Evolutionary conservation across 2,329 filamentous ascomycete species (phyloP).

Genomic region (Xenoacremonium recifei): DNA sequence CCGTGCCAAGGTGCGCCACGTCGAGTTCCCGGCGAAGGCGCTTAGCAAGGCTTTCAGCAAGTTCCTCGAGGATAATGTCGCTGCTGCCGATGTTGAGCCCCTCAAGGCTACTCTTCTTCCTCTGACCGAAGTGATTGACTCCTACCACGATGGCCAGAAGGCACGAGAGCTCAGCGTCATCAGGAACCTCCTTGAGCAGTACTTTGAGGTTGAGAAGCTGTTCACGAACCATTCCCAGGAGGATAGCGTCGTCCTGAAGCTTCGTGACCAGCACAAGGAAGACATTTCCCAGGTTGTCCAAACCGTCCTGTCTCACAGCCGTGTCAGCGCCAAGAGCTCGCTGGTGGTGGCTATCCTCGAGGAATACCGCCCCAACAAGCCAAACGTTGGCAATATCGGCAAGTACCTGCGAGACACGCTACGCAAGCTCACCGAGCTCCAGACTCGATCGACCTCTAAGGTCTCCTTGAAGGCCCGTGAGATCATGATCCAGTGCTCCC

Average conservation of each 20-base stretch:
- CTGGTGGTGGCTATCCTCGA: constrained; percentile 88
- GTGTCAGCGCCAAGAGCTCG: constrained; percentile 90
- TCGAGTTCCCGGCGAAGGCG: constrained; percentile 90
- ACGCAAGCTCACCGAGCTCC: constrained; percentile 81
- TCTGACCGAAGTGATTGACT: constrained; percentile 72
- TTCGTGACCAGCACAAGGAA: constrained; percentile 96
- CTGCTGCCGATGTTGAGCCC: constrained; percentile 67
- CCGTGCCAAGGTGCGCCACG: constrained; percentile 70
- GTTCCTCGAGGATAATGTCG: constrained; percentile 85
- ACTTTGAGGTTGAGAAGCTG: constrained; percentile 78
- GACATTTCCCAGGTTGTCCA: constrained; percentile 82
- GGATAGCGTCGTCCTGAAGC: constrained; percentile 88
- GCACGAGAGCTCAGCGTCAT: constrained; percentile 85
- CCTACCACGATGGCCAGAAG: constrained; percentile 86
- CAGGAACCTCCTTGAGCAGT: constrained; percentile 73
- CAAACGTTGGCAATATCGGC: constrained; percentile 80
- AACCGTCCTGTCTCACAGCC: constrained; percentile 89
- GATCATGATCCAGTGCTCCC: constrained; percentile 93
- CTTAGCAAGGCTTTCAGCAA: constrained; percentile 80
- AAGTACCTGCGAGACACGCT: constrained; percentile 84
- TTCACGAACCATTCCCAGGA: constrained; percentile 89
- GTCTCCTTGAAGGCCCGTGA: constrained; percentile 96
- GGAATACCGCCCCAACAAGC: constrained; percentile 92
- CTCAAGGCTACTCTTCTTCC: constrained; percentile 74
- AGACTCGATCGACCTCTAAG: constrained; percentile 76